A percentile compares a stretch with the other conserved stretches of the same genome.
Conservation (phyloP, 108 stramenopile species). For the Fragilaria crotonensis region DNA sequence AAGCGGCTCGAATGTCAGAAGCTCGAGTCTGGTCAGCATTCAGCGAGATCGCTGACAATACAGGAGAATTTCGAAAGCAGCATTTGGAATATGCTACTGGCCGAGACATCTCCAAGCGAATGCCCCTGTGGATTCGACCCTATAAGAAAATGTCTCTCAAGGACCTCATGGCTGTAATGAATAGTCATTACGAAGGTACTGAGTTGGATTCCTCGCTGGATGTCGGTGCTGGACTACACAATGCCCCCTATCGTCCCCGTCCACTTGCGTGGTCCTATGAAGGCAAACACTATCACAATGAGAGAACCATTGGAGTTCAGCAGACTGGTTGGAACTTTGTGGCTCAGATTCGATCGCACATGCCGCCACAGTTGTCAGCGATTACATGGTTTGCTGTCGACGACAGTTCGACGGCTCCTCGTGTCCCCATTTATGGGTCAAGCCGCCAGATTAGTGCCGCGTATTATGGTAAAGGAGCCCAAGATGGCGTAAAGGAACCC, state of each 20-base stretch:
- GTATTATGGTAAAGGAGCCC: slow-evolving; percentile 45
- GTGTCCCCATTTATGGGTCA: slow-evolving; percentile 48
- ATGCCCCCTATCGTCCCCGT: slow-evolving; percentile 42
- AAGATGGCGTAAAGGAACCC: slow-evolving; percentile 42
- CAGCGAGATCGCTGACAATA: slow-evolving; percentile 24
- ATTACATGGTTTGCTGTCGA: slow-evolving; percentile 54
- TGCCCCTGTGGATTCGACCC: slow-evolving; percentile 65
- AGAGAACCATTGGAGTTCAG: slow-evolving; percentile 49
- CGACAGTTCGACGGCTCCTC: slow-evolving; percentile 39
- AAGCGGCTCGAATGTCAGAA: slow-evolving; percentile 49
- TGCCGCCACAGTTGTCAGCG: slow-evolving; percentile 43
- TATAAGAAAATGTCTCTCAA: slow-evolving; percentile 27
- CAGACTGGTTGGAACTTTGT: slow-evolving; percentile 67
- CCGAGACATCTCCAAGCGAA: slow-evolving; percentile 37
- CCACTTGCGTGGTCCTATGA: slow-evolving; percentile 43
- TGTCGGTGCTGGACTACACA: slow-evolving; percentile 45
- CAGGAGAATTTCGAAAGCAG: slow-evolving; percentile 20
- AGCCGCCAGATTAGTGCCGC: slow-evolving; percentile 28
- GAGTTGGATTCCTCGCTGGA: slow-evolving; percentile 40
- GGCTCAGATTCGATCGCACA: slow-evolving; percentile 40
- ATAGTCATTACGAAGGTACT: slow-evolving; percentile 61
- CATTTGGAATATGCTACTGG: slow-evolving; percentile 57
- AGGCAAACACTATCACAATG: slow-evolving; percentile 48
- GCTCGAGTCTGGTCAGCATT: slow-evolving; percentile 65
- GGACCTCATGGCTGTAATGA: slow-evolving; percentile 52